A percentile compares a stretch with the other conserved stretches of the same genome.
Evolutionary conservation across 139 green algal genomes (phyloP).

Genomic region (Picochlorum sp.): DNA sequence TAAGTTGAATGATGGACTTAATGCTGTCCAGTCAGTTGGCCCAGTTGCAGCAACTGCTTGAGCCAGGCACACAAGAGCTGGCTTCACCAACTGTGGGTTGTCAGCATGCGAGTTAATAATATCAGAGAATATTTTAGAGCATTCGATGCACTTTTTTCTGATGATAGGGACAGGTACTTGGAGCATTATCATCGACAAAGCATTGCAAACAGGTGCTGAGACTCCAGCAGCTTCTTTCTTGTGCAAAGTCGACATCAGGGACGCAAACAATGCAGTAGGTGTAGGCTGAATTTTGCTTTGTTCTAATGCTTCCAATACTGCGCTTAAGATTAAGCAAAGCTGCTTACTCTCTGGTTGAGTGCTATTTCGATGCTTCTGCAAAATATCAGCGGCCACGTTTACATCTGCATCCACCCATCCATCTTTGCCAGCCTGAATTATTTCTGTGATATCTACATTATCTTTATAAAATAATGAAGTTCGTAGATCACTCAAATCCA

Average conservation of each 20-base stretch:
- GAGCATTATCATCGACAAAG: constrained; percentile 43
- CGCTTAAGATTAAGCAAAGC: constrained; percentile 46
- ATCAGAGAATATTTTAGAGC: constrained; percentile 19
- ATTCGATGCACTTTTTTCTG: constrained; percentile 38
- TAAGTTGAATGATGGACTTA: constrained; percentile 21
- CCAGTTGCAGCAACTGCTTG: constrained; percentile 45
- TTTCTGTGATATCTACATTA: too few species aligned
- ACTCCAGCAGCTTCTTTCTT: constrained; percentile 36
- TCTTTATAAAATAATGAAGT: background rate
- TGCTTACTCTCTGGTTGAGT: constrained; percentile 58
- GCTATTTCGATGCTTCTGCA: constrained; percentile 32
- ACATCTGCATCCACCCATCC: background rate
- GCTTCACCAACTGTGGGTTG: constrained; percentile 34
- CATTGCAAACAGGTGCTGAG: constrained; percentile 42
- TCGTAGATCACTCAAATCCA: background rate
- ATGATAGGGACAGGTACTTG: constrained; percentile 45
- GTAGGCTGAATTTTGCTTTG: constrained; percentile 43
- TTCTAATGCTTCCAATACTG: constrained; percentile 52
- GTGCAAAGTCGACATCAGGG: constrained; percentile 63
- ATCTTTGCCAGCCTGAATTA: background rate
- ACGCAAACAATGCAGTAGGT: constrained; percentile 70
- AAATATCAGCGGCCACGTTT: constrained; percentile 32
- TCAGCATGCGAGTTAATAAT: constrained; percentile 37
- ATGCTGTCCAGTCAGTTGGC: constrained; percentile 25
- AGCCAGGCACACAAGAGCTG: constrained; percentile 40